phyloP scores from a whole-genome alignment of 2,329 filamentous ascomycete species.

The Sclerotinia nivalis region DNA sequence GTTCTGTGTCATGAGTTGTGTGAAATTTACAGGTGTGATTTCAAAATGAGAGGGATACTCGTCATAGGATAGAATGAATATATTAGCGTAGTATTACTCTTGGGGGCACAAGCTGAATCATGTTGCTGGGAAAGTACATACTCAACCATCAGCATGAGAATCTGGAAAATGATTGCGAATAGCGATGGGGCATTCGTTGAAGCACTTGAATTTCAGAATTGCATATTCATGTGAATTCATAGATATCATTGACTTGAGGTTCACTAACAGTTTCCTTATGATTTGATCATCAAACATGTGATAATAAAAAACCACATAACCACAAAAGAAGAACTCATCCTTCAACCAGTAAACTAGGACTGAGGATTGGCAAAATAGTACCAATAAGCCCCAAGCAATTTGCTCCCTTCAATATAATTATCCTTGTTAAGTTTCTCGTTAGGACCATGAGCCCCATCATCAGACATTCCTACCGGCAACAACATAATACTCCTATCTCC shows the following conservation, averaged over 20 bases:
- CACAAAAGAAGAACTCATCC: not conserved
- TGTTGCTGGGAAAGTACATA: not conserved
- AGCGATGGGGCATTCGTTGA: not conserved
- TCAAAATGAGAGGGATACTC: not conserved
- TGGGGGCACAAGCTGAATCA: not conserved
- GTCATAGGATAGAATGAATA: not conserved
- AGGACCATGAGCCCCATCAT: conserved; percentile 14
- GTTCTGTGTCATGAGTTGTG: no score
- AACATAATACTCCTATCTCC: conserved; percentile 20
- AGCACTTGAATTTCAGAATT: not conserved
- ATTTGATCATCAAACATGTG: not conserved
- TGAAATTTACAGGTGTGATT: no score
- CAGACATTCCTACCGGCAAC: conserved; percentile 14
- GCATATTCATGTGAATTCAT: not conserved
- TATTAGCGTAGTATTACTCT: not conserved
- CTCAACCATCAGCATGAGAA: no score
- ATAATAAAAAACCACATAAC: not conserved
- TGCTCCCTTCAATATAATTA: conserved; percentile 17
- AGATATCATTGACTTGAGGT: not conserved
- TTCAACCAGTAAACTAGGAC: not conserved
- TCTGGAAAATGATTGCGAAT: not conserved
- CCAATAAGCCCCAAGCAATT: conserved; percentile 18
- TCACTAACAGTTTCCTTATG: not conserved
- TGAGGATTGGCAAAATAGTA: conserved; percentile 15
- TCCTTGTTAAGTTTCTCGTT: conserved; percentile 17